These are phyloP conservation scores for Cicer bijugum DNA, from an alignment of 306 rosid species.

Conservation along the genomic window DNA sequence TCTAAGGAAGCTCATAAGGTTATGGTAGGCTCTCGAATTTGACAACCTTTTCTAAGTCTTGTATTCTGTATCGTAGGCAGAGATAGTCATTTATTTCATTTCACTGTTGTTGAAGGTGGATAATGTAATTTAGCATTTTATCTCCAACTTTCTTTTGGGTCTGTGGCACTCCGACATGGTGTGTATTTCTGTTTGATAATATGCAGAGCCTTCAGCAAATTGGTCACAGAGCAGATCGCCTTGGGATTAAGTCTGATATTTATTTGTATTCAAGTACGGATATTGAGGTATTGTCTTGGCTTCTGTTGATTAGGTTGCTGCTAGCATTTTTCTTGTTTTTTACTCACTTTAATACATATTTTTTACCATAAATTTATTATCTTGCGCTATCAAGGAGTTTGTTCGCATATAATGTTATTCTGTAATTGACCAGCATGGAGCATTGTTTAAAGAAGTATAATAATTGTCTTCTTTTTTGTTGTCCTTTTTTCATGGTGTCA, in stretches of 20 bases:
- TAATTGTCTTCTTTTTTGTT: conserved; percentile 39
- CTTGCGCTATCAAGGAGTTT: conserved; percentile 11
- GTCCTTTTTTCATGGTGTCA: conserved; percentile 47
- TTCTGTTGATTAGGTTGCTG: conserved; percentile 31
- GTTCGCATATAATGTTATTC: conserved; percentile 5
- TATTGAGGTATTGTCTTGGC: conserved; percentile 68
- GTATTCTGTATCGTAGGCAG: not conserved
- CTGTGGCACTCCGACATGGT: conserved; percentile 12
- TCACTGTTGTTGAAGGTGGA: conserved; percentile 33
- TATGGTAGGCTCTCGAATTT: not conserved
- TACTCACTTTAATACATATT: conserved; percentile 11
- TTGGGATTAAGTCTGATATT: conserved; percentile 67
- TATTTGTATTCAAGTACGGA: conserved; percentile 91
- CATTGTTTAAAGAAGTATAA: conserved; percentile 27
- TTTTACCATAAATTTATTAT: conserved; percentile 34
- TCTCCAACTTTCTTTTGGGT: conserved; percentile 32
- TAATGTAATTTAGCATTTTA: conserved; percentile 31
- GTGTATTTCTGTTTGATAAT: conserved; percentile 36
- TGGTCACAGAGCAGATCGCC: conserved; percentile 86
- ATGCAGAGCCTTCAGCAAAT: conserved; percentile 90
- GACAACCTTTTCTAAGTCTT: conserved; percentile 5
- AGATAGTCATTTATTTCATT: conserved; percentile 31
- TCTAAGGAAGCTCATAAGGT: not conserved
- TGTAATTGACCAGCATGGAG: conserved; percentile 34
- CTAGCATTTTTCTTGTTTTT: conserved; percentile 10